Evolutionary conservation across 108 stramenopile genomes (phyloP), one percentile per base, ranked within the genome.

Genomic region (Pseudonitzschia delicatissima): DNA sequence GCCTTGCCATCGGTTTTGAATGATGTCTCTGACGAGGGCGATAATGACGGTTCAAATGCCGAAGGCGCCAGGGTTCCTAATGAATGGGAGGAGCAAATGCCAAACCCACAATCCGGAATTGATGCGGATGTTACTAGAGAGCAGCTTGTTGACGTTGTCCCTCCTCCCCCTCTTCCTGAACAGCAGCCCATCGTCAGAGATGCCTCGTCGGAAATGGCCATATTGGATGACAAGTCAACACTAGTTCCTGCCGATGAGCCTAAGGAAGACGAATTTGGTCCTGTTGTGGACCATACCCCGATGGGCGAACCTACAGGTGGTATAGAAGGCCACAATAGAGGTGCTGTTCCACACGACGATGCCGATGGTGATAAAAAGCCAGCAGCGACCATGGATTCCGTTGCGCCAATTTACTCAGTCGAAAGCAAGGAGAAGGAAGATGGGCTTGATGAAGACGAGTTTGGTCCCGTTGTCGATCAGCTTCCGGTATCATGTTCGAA

Each of bases 401-500:
- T 67, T 18, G 72, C 57, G 1, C 55, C 71, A 0, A 36, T 27
- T 18, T 45, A 44, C 39, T 73, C 72, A 5, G 36, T 55, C 4
- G 72, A 37, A n/a, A 61, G 61, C 59, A 62, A 49, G 44, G 47
- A 35, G 13, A 45, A 72, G 32, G 73, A 74, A 5, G 78, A 74
- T 36, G 66, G 50, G 1, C 40, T 67, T 7, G 73, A 67, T 5
- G 79, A 80, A 23, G 79, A 80, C 29, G 70, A 75, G 13, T 82
- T 71, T 45, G 81, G 81, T 8, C 77, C 77, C 13, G 77, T 82
- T 4, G 82, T 78, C 31, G 82, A 82, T 48, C 74, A 76, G 13
- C 62, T 82, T 9, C 82, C 82, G 11, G 60, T 42, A 1, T 6
- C 7, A 7, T 73, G 65, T 21, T 69, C 72, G 13, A 34, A 42